A percentile compares a stretch with the other conserved stretches of the same genome.
Evolutionary conservation across 768 basidiomycete species (phyloP).

Genomic region (Tephrocybe rancida): DNA sequence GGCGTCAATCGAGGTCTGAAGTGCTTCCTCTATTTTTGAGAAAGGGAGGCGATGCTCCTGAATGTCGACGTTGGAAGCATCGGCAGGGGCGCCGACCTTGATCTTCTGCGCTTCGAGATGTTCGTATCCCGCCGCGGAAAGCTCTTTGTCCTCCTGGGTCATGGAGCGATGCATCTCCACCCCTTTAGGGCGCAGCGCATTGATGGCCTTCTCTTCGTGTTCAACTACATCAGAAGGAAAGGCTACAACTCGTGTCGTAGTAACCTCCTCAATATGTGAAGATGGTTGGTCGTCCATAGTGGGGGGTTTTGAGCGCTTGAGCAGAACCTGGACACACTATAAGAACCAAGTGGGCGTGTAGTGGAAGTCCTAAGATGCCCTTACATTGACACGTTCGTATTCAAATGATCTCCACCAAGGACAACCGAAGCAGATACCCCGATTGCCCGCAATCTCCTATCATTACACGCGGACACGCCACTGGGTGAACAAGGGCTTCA

Average conservation of each 20-base stretch:
- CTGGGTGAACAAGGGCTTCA: neutral
- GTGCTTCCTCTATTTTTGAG: slow-evolving; percentile 35
- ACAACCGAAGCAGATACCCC: neutral
- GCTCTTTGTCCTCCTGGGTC: slow-evolving; percentile 67
- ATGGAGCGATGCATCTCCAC: slow-evolving; percentile 63
- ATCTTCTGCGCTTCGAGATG: slow-evolving; percentile 53
- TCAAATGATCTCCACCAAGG: neutral
- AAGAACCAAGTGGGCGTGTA: neutral
- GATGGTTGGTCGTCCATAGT: slow-evolving; percentile 22
- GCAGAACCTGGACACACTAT: neutral
- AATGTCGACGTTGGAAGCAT: slow-evolving; percentile 54
- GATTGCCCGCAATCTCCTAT: slow-evolving; percentile 10
- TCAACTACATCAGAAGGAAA: slow-evolving; percentile 45
- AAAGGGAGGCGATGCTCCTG: slow-evolving; percentile 55
- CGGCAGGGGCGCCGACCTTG: slow-evolving; percentile 26
- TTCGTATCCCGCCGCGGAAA: slow-evolving; percentile 71
- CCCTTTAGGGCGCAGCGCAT: slow-evolving; percentile 46
- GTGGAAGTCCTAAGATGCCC: neutral
- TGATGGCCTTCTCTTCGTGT: slow-evolving; percentile 40
- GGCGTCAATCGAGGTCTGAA: slow-evolving; percentile 52
- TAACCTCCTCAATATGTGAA: slow-evolving; percentile 31
- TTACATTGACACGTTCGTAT: neutral
- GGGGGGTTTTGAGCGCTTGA: neutral
- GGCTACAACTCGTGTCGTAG: slow-evolving; percentile 47
- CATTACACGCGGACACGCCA: neutral